Evolutionary conservation across 116 monocot species (phyloP).

Genomic region (Posidonia oceanica): DNA sequence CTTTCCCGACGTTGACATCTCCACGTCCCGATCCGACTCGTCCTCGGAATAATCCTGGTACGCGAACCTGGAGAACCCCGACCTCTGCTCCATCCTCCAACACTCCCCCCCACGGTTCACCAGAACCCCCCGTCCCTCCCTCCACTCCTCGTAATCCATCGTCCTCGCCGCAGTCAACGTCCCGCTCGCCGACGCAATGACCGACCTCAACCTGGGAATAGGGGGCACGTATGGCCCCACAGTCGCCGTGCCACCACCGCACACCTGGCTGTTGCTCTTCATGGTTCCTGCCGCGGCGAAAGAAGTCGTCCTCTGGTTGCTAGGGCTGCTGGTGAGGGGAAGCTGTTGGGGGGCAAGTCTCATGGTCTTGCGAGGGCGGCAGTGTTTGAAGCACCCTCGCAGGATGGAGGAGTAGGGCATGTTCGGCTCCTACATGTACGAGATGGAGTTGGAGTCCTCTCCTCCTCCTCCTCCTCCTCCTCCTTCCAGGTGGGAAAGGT

Average conservation of each 20-base stretch:
- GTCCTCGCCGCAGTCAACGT: conserved; percentile 23
- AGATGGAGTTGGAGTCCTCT: not conserved
- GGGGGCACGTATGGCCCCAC: conserved; percentile 43
- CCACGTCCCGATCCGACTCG: conserved; percentile 76
- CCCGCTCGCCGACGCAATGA: conserved; percentile 50
- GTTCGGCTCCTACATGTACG: conserved; percentile 4
- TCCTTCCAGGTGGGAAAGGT: not conserved
- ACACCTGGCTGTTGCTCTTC: conserved; percentile 5
- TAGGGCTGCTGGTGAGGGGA: not conserved
- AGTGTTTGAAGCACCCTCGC: conserved; percentile 4
- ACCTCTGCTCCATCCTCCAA: conserved; percentile 33
- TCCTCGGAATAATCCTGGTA: conserved; percentile 89
- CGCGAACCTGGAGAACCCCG: conserved; percentile 42
- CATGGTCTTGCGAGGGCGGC: conserved; percentile 10
- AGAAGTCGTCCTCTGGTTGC: not conserved
- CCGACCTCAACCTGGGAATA: conserved; percentile 57
- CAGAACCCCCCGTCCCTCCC: conserved; percentile 8
- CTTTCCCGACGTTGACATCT: conserved; percentile 11
- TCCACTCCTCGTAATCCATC: conserved; percentile 37
- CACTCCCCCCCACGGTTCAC: not conserved
- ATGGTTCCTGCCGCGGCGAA: not conserved
- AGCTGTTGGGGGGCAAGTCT: not conserved
- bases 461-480: not conserved
- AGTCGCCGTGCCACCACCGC: not conserved
- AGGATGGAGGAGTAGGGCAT: conserved; percentile 14